Evolutionary conservation across 2,329 filamentous ascomycete genomes (phyloP), one percentile per base, ranked within the genome.

Genomic region (Ophiocordyceps camponoti-floridani): DNA sequence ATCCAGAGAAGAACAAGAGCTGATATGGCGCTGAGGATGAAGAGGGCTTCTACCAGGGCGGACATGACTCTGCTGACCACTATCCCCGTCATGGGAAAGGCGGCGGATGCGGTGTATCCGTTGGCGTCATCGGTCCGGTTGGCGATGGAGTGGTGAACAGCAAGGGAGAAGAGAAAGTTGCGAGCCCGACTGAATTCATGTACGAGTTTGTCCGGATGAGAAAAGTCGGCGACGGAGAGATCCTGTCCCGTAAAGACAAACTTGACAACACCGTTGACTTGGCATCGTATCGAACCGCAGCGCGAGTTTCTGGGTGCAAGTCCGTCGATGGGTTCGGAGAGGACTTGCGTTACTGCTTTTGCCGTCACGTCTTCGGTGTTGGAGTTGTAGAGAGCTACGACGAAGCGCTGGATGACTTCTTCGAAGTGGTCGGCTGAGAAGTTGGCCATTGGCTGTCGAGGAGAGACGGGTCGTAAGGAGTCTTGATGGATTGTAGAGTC

Each of bases 1-100:
- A 50, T 16, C 48, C 51, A 56, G 0, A 59, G 30, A 0, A 60
- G 31, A 0, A 46, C 3, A 0, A 44, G 18, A 0, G 56, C 53
- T 1, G 54, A 49, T 0, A 56, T 1, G 0, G 56, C 47, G 0
- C 59, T 50, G 0, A 58, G 0, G 0, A 47, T n/a, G 1, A 65
- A 43, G 0, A 64, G 12, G 0, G 40, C 47, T 14, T 66, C 63
- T 0, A 64, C 50, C 0, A 51, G 31, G 0, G 53, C 53, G 0
- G 62, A 58, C 10, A 62, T 55, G 0, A 47, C 1, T 2, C 63
- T 49, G 41, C 57, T 64, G 4, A 62, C 61, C 0, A 61, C 43
- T 0, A 66, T 52, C 0, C 58, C 63, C 0, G 50, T 46, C 1
- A 57, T 40, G 2, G 0, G 35, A 41, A 37, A 53, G 49, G 0